Conservation (phyloP, 192 early-diverging fungal genomes). For the Coemansia sp. region DNA sequence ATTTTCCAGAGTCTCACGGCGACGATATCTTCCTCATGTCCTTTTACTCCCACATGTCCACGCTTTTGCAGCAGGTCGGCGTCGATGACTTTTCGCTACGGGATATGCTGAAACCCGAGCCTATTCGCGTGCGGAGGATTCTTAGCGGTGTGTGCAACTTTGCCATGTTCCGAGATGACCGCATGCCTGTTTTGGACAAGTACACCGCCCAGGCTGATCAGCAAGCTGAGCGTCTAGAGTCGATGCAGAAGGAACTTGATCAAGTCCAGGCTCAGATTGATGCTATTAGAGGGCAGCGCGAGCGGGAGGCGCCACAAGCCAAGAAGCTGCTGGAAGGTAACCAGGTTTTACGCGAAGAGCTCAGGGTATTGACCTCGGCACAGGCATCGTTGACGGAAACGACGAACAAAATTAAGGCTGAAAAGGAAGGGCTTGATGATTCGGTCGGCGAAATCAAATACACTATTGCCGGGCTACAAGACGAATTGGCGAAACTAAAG, state of each 20-base stretch:
- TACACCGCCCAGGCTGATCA: slow-evolving; percentile 63
- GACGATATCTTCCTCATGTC: slow-evolving; percentile 67
- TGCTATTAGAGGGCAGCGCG: slow-evolving; percentile 55
- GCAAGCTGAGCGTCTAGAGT: slow-evolving; percentile 40
- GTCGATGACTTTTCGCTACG: slow-evolving; percentile 74
- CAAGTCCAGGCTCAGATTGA: slow-evolving; percentile 63
- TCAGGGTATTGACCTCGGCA: slow-evolving; percentile 55
- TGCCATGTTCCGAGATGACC: slow-evolving; percentile 86
- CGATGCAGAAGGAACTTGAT: slow-evolving; percentile 57
- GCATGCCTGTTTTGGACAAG: slow-evolving; percentile 66
- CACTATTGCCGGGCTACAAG: slow-evolving; percentile 57
- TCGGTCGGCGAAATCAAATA: slow-evolving; percentile 53
- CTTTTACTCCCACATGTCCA: slow-evolving; percentile 68
- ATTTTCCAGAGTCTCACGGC: slow-evolving; percentile 64
- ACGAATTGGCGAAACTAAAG: slow-evolving; percentile 57
- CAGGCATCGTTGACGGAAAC: slow-evolving; percentile 52
- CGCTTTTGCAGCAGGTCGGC: slow-evolving; percentile 71
- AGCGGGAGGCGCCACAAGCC: slow-evolving; percentile 59
- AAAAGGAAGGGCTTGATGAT: slow-evolving; percentile 61
- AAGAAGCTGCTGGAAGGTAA: slow-evolving; percentile 58
- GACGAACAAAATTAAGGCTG: slow-evolving; percentile 52
- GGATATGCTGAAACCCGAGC: slow-evolving; percentile 82
- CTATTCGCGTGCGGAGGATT: slow-evolving; percentile 65
- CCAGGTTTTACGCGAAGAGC: slow-evolving; percentile 55
- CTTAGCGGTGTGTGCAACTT: slow-evolving; percentile 88